These are phyloP conservation scores for Sutorius australiensis DNA, from an alignment of 768 basidiomycete genomes.

Conservation along the genomic window DNA sequence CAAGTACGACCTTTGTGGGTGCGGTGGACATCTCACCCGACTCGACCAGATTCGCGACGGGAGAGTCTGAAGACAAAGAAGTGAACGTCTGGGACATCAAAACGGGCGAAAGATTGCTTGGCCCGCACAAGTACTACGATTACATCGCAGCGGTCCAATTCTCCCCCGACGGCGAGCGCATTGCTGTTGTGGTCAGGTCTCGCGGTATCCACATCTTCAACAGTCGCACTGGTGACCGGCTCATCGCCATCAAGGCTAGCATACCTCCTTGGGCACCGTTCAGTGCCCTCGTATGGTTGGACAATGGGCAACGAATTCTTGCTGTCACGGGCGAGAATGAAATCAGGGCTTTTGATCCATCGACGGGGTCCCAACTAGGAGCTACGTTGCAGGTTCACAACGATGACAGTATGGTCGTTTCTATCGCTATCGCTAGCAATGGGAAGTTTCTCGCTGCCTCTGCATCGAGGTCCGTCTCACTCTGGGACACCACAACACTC, in stretches of 20 bases:
- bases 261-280: accelerated
- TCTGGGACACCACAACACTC: neutral
- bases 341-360: neutral
- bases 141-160: neutral
- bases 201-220: neutral
- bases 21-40: neutral
- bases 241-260: neutral
- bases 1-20: neutral
- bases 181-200: neutral
- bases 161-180: neutral
- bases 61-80: accelerated
- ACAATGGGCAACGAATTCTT: neutral
- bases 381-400: neutral
- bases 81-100: neutral
- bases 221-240: neutral
- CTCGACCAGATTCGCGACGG: neutral
- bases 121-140: neutral
- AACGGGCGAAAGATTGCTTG: neutral
- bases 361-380: neutral
- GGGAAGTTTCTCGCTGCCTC: neutral
- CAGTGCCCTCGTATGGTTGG: neutral
- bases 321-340: neutral
- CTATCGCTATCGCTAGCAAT: neutral
- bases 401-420: neutral
- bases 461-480: neutral